Evolutionary conservation across 2,329 filamentous ascomycete genomes (phyloP).

Genomic region (Ophiocordyceps camponoti-rufipedis): DNA sequence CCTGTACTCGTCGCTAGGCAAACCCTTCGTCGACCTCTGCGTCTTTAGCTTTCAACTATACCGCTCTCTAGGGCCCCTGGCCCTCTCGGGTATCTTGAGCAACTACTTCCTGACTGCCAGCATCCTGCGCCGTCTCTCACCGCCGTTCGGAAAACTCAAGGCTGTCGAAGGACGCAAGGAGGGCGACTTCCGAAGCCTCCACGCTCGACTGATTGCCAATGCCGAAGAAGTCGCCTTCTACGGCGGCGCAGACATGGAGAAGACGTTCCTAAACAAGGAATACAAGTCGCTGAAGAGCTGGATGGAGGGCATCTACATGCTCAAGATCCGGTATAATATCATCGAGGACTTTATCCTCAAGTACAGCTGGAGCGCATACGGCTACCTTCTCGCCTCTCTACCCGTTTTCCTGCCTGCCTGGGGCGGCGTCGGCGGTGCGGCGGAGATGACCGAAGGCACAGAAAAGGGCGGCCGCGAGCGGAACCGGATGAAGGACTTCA

Average conservation of each 20-base stretch:
- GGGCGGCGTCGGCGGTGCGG: slow-evolving; percentile 63
- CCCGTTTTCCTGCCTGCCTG: slow-evolving; percentile 89
- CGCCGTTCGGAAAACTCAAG: slow-evolving; percentile 92
- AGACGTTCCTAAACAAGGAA: slow-evolving; percentile 75
- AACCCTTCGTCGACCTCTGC: slow-evolving; percentile 88
- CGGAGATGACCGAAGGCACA: slow-evolving; percentile 40
- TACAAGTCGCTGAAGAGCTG: slow-evolving; percentile 85
- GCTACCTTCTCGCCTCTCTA: slow-evolving; percentile 81
- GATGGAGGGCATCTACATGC: slow-evolving; percentile 97
- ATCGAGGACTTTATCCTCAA: slow-evolving; percentile 96
- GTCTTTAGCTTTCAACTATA: slow-evolving; percentile 98
- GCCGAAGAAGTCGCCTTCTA: slow-evolving; percentile 98
- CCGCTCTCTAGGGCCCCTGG: slow-evolving; percentile 73
- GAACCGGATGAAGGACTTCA: slow-evolving; percentile 92
- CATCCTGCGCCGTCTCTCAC: slow-evolving; percentile 71
- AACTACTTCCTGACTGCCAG: slow-evolving; percentile 94
- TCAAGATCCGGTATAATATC: slow-evolving; percentile 98
- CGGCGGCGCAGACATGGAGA: slow-evolving; percentile 86
- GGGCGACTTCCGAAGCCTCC: slow-evolving; percentile 82
- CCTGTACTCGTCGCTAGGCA: slow-evolving; percentile 91
- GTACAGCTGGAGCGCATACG: slow-evolving; percentile 96
- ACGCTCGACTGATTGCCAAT: slow-evolving; percentile 85
- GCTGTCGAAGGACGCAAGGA: slow-evolving; percentile 90
- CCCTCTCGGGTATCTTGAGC: slow-evolving; percentile 66
- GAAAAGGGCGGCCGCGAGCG: slow-evolving; percentile 48